Base-by-base conservation (phyloP, 495 filamentous ascomycete species). In the Xylaria cubensis region DNA sequence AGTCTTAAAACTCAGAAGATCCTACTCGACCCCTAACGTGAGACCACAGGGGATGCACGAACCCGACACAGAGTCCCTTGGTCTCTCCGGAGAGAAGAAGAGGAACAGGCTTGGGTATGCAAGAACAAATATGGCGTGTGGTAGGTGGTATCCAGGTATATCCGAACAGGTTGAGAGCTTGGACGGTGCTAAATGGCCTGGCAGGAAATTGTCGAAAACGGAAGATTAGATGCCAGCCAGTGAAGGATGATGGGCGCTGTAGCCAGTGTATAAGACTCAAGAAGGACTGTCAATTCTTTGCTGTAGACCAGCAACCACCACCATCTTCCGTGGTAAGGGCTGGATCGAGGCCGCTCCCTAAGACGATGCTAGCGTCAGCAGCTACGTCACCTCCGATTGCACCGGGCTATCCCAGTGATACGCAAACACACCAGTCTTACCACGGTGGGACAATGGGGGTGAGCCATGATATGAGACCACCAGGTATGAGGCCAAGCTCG, bases 21-120 rank as follows among this genome's bases (percentile, higher is more conserved):
- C 90, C 71, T 82, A 88, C 73, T 91, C 92, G 74, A 92, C 88
- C 73, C 88, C 91, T 75, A 91, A 87, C 82, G 88, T 90, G 73
- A 88, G 90, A 72, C 83, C 85, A 61, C 80, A 84, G 81, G 84
- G 73, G 75, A 76, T 72, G 58, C 71, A 70, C 74, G 73, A 76
- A 56, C 29, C 70, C 64, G 81, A 82, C 64, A 50, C 74, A 63
- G 64, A 64, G 1, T 48, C 76, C 82, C 81, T 84, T 82, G 72
- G 80, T 81, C 77, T 85, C 73, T 84, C 90, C 46, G 86, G 84
- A 53, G 95, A 97, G 77, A 97, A 96, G 83, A 92, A 93, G 80
- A 91, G 96, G 75, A 99, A 98, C 80, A 98, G 97, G 82, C 86
- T 99, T 66, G 96, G 96, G 41, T 99, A 99, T 81, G 95, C 98